Evolutionary conservation across 768 basidiomycete genomes (phyloP).

Genomic region (Cantharellus anzutake): DNA sequence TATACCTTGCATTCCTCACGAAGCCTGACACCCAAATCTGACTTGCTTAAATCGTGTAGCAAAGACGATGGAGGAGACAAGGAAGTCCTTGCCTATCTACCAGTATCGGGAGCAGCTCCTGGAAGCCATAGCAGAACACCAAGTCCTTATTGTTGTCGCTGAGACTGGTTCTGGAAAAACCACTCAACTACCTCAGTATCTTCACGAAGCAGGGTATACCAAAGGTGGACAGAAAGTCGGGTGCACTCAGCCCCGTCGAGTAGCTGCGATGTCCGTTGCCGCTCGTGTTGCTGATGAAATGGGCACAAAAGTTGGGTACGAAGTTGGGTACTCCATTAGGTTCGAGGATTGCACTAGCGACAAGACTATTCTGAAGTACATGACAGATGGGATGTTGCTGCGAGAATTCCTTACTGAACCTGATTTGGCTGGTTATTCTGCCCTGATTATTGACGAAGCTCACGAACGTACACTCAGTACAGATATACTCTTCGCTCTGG

Average conservation of each 20-base stretch:
- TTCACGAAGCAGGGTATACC: constrained; percentile 94
- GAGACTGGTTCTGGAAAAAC: constrained; percentile 99
- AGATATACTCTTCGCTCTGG: constrained; percentile 93
- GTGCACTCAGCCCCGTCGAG: constrained; percentile 95
- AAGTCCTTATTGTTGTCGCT: constrained; percentile 92
- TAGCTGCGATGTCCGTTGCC: constrained; percentile 98
- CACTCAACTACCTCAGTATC: constrained; percentile 93
- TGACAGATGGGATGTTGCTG: constrained; percentile 98
- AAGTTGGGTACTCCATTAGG: constrained; percentile 99
- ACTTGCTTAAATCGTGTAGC: constrained; percentile 25
- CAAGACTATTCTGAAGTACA: constrained; percentile 97
- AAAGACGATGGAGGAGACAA: constrained; percentile 77
- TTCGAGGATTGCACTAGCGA: constrained; percentile 99
- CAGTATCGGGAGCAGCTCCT: constrained; percentile 75
- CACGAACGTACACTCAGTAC: constrained; percentile 96
- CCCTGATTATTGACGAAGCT: constrained; percentile 94
- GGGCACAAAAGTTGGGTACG: constrained; percentile 90
- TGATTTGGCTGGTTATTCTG: constrained; percentile 85
- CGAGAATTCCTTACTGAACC: constrained; percentile 97
- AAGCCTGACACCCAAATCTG: neutral
- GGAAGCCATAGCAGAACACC: constrained; percentile 73
- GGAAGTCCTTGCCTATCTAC: constrained; percentile 87
- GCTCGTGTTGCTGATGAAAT: constrained; percentile 98
- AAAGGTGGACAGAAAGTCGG: constrained; percentile 73
- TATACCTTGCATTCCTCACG: constrained; percentile 19